These are phyloP conservation scores for Exserohilum turcica DNA, from an alignment of 2,329 filamentous ascomycete genomes.

Conservation along the genomic window DNA sequence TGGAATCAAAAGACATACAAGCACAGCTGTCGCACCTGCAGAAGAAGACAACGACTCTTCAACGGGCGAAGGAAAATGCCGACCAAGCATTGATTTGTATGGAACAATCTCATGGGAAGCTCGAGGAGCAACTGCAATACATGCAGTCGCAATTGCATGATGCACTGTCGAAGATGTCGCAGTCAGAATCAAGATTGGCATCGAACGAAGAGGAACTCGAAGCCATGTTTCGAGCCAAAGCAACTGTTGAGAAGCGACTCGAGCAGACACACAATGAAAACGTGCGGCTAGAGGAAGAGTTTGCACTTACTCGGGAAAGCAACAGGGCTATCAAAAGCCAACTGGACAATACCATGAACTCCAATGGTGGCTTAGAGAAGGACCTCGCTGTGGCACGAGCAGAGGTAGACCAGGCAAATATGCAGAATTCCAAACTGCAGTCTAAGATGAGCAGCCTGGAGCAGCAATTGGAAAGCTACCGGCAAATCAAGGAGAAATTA, in stretches of 20 bases:
- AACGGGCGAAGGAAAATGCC: slow-evolving; percentile 26
- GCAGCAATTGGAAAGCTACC: slow-evolving; percentile 22
- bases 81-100: slow-evolving; percentile 23
- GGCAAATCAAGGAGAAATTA: slow-evolving; percentile 17
- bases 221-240: slow-evolving; percentile 19
- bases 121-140: slow-evolving; percentile 21
- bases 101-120: slow-evolving; percentile 19
- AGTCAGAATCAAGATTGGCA: slow-evolving; percentile 16
- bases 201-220: slow-evolving; percentile 26
- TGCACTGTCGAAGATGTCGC: slow-evolving; percentile 15
- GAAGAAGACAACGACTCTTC: slow-evolving; percentile 16
- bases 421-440: slow-evolving; percentile 19
- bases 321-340: slow-evolving; percentile 17
- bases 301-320: slow-evolving; percentile 18
- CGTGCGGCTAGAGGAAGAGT: slow-evolving; percentile 25
- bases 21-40: slow-evolving; percentile 24
- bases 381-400: slow-evolving; percentile 22
- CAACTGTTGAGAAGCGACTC: slow-evolving; percentile 22
- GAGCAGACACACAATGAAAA: slow-evolving; percentile 19
- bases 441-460: slow-evolving; percentile 12
- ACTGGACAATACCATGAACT: slow-evolving; percentile 8
- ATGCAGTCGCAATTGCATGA: slow-evolving; percentile 21
- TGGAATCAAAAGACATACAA: slow-evolving; percentile 13
- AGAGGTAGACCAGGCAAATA: slow-evolving; percentile 16
- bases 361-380: slow-evolving; percentile 24